phyloP scores from a whole-genome alignment of 257 asterid genomes.

The Coffea canephora region DNA sequence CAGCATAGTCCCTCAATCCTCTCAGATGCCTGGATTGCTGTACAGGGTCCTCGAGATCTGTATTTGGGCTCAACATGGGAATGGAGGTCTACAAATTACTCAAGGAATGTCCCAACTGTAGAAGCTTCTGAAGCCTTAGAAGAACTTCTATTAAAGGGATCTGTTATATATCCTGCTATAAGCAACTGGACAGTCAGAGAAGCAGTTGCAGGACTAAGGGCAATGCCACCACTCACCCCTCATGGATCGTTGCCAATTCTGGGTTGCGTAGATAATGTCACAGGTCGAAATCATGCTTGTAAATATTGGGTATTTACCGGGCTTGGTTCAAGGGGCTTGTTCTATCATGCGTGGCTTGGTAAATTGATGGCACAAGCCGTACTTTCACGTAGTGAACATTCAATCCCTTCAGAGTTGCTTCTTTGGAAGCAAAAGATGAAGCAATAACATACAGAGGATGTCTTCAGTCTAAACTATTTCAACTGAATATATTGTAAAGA shows the following conservation, averaged over 20 bases:
- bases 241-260: constrained; percentile 80
- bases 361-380: constrained; percentile 63
- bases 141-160: constrained; percentile 68
- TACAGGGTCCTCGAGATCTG: constrained; percentile 57
- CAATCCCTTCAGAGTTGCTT: constrained; percentile 60
- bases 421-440: constrained; percentile 54
- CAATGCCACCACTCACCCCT: constrained; percentile 83
- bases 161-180: constrained; percentile 62
- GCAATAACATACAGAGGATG: constrained; percentile 2
- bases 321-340: constrained; percentile 86
- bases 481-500: neutral
- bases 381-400: constrained; percentile 53
- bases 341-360: constrained; percentile 66
- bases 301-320: constrained; percentile 88
- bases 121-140: constrained; percentile 64
- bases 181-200: constrained; percentile 56
- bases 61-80: constrained; percentile 95
- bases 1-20: constrained; percentile 71
- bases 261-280: constrained; percentile 61
- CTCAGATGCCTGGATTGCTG: constrained; percentile 87
- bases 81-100: constrained; percentile 73
- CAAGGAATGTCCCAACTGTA: constrained; percentile 45
- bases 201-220: constrained; percentile 80
- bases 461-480: neutral
- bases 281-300: constrained; percentile 35